Evolutionary conservation across 352 stramenopile species (phyloP), one percentile per base, ranked within the genome.

Genomic region (Aphanomyces cochlioides): DNA sequence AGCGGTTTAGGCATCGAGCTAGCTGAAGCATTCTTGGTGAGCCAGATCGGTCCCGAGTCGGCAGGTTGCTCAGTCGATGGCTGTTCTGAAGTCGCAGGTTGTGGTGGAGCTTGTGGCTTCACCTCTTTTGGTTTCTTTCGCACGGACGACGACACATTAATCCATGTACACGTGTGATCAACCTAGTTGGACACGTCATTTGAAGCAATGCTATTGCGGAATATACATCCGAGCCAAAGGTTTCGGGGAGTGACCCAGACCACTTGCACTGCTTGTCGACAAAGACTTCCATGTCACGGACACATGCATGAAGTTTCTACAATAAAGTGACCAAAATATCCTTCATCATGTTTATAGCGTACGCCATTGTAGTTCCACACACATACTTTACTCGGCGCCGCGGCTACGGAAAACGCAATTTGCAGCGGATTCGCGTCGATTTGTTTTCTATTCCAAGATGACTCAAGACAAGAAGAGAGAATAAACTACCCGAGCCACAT

Each of bases 291-390:
- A 90, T 70, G 47, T 94, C 87, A 0, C 83, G 76, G 3, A 77
- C 77, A 72, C 81, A 92, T 4, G 83, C 82, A 17, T 77, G 78
- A 0, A 73, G 39, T 77, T 77, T 82, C 73, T 82, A 50, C 40
- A 69, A 38, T 54, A 59, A 7, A 15, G 17, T 47, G 21, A 59
- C 28, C 28, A 28, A 28, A 2, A 28, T 28, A 28, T 28, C 28
- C 28, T 28, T 28, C 15, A 54, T 21, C 8, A 56, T 12, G 21
- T 48, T 34, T 5, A 41, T 37, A 12, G 45, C 83, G 28, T 74
- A 91, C 84, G 38, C 79, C 86, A 66, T 91, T 93, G 75, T 85
- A 90, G 74, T 92, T 93, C 86, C 86, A 93, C 1, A 93, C 66
- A 38, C 86, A 91, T 4, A 93, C 72, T 38, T 91, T 92, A 50